A percentile compares a stretch with the other conserved stretches of the same genome.
These are phyloP conservation scores for Microcyclospora pomicola DNA, from an alignment of 2,329 filamentous ascomycete species.

Conservation along the genomic window DNA sequence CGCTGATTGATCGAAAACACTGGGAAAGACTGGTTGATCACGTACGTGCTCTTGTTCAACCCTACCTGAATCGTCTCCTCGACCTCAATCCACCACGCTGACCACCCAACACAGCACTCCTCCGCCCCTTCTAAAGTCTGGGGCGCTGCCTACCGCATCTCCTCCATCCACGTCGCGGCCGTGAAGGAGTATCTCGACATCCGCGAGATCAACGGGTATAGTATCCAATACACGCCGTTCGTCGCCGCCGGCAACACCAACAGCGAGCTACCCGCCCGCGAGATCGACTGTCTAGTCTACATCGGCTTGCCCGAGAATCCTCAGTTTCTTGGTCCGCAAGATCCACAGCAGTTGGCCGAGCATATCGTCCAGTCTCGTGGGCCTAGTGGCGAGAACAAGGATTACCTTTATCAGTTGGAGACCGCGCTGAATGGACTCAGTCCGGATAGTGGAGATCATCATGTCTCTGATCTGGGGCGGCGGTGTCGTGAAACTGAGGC, in stretches of 20 bases:
- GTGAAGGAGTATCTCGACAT: constrained; percentile 88
- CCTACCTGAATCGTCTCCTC: not conserved
- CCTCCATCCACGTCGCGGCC: constrained; percentile 60
- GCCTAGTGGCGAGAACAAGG: constrained; percentile 76
- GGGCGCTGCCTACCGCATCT: constrained; percentile 73
- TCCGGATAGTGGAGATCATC: constrained; percentile 63
- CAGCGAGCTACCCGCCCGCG: constrained; percentile 10
- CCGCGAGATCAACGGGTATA: constrained; percentile 94
- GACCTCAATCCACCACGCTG: not conserved
- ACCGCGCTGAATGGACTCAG: constrained; percentile 58
- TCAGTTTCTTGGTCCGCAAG: constrained; percentile 77
- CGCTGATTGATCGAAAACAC: constrained; percentile 70
- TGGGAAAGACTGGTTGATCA: constrained; percentile 65
- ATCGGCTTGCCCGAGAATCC: constrained; percentile 88
- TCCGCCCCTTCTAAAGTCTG: constrained; percentile 56
- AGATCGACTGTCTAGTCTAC: constrained; percentile 60
- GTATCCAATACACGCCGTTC: constrained; percentile 80
- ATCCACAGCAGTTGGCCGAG: constrained; percentile 61
- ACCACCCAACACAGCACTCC: constrained; percentile 34
- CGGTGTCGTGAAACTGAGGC: constrained; percentile 53
- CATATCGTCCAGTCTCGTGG: constrained; percentile 67
- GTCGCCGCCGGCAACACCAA: constrained; percentile 1
- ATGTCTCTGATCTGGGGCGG: constrained; percentile 68
- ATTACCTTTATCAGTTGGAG: constrained; percentile 77
- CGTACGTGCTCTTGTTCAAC: constrained; percentile 23